Evolutionary conservation across 768 basidiomycete genomes (phyloP).

Genomic region (Fomitopsis serialis): DNA sequence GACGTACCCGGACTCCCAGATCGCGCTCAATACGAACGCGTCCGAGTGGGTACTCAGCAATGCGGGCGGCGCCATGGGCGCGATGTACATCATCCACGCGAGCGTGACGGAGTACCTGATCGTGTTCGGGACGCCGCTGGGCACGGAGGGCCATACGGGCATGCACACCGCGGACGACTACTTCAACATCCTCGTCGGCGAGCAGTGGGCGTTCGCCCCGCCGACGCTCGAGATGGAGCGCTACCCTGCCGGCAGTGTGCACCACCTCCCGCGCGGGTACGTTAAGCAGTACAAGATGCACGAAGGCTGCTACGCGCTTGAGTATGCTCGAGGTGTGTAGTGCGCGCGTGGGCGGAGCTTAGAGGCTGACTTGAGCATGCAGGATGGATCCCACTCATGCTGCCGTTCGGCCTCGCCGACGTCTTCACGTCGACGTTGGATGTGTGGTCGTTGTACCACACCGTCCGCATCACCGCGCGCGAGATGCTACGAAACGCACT

Average conservation of each 20-base stretch:
- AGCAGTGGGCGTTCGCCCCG: slow-evolving; percentile 89
- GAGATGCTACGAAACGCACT: slow-evolving; percentile 83
- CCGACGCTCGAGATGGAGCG: slow-evolving; percentile 81
- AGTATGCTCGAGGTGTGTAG: slow-evolving; percentile 82
- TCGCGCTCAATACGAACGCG: slow-evolving; percentile 52
- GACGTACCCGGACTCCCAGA: slow-evolving; percentile 54
- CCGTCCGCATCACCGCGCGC: slow-evolving; percentile 67
- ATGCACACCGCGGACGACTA: slow-evolving; percentile 97
- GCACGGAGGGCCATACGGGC: slow-evolving; percentile 95
- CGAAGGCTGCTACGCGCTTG: slow-evolving; percentile 91
- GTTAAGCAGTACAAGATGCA: slow-evolving; percentile 99
- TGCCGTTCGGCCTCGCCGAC: slow-evolving; percentile 92
- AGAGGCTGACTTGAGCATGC: neutral
- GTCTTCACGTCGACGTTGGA: slow-evolving; percentile 85
- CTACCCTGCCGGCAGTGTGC: slow-evolving; percentile 80
- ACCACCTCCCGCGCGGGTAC: slow-evolving; percentile 75
- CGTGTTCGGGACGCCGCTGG: slow-evolving; percentile 93
- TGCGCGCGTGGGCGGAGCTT: neutral
- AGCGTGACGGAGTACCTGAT: slow-evolving; percentile 96
- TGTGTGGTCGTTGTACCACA: slow-evolving; percentile 74
- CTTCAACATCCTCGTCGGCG: slow-evolving; percentile 91
- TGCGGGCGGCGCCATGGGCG: slow-evolving; percentile 96
- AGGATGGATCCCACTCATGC: slow-evolving; percentile 98
- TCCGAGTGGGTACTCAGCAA: slow-evolving; percentile 96
- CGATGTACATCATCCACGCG: slow-evolving; percentile 97